Conservation (phyloP, 2,329 filamentous ascomycete genomes). For the Diaporthe destruens region DNA sequence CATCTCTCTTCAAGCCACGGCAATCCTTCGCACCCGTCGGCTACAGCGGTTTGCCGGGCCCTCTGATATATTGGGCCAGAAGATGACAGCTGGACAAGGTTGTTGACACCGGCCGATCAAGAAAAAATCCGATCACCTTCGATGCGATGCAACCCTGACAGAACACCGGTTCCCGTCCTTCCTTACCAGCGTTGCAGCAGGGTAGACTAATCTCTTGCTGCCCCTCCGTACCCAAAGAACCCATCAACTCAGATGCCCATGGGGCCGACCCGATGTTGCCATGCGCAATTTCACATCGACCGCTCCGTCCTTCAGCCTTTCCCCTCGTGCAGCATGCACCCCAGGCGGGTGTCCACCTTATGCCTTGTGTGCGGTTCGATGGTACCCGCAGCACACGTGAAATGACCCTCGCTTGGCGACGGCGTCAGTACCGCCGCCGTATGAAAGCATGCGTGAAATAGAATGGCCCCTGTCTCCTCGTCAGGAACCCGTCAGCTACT, state of each 20-base stretch:
- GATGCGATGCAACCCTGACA: constrained; percentile 28
- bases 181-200: neutral
- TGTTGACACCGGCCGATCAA: constrained; percentile 26
- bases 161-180: neutral
- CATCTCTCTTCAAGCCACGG: neutral
- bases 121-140: constrained; percentile 20
- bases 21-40: constrained; percentile 26
- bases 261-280: constrained; percentile 18
- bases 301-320: constrained; percentile 3
- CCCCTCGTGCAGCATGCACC: constrained; percentile 25
- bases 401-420: constrained; percentile 27
- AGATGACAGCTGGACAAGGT: constrained; percentile 23
- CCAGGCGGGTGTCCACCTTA: constrained; percentile 5
- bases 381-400: constrained; percentile 26
- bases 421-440: neutral
- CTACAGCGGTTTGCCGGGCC: constrained; percentile 1
- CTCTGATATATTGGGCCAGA: neutral
- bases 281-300: constrained; percentile 23
- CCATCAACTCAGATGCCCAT: constrained; percentile 2
- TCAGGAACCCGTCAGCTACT: constrained; percentile 2
- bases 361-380: constrained; percentile 6
- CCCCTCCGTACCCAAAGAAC: constrained; percentile 19
- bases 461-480: neutral
- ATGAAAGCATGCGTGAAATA: neutral
- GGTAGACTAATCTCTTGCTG: constrained; percentile 11